These are phyloP conservation scores for Aureobasidium sp. DNA, from an alignment of 2,329 filamentous ascomycete genomes.

Conservation along the genomic window DNA sequence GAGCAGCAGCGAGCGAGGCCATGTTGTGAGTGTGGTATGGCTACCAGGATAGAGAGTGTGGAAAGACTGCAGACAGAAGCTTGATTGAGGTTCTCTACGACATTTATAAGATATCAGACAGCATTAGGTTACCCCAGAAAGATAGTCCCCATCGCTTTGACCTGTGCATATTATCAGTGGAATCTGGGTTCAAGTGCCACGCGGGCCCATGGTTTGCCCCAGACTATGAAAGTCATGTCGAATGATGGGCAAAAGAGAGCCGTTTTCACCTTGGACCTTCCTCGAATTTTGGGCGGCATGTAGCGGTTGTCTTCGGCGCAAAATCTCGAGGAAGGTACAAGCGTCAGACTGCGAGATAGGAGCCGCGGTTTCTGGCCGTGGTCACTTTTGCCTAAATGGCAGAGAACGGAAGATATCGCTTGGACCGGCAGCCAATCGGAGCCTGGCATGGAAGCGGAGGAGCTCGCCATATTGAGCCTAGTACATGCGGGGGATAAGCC, in stretches of 20 bases:
- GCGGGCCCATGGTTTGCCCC: neutral
- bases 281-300: neutral
- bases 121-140: neutral
- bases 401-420: neutral
- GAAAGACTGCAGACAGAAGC: neutral
- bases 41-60: neutral
- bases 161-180: constrained; percentile 1
- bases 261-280: constrained; percentile 9
- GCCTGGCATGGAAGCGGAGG: neutral
- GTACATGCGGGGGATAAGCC: neutral
- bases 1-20: constrained; percentile 24
- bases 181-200: neutral
- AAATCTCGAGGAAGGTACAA: constrained; percentile 1
- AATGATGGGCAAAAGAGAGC: neutral
- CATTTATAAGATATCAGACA: constrained; percentile 3
- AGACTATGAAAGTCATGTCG: neutral
- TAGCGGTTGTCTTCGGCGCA: neutral
- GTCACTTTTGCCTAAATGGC: neutral
- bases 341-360: constrained; percentile 4
- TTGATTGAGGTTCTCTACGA: neutral
- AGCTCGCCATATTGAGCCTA: neutral
- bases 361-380: neutral
- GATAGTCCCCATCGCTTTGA: constrained; percentile 6
- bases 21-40: constrained; percentile 14
- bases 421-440: neutral